Evolutionary conservation across 1,284 basidiomycete genomes (phyloP), one percentile per base, ranked within the genome.

Genomic region (Sporisorium sorghi): DNA sequence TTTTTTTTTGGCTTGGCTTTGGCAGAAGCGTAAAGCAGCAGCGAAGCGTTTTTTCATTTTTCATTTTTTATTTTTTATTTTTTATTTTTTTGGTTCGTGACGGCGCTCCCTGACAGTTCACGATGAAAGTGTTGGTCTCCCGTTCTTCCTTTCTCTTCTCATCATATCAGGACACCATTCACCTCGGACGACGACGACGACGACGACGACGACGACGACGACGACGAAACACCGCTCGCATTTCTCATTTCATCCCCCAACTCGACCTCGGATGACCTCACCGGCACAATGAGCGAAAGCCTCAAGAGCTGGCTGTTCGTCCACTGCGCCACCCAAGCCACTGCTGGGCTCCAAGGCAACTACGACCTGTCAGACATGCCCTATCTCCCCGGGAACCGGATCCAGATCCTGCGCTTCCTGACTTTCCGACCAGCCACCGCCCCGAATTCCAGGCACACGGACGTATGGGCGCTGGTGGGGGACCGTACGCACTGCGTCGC

Each of bases 401-500:
- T 75, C 8, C 73, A 75, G 28, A 21, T 75, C 5, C n/a, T 75
- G 5, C 59, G 61, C 28, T 68, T 75, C 15, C 46, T 75, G 4
- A 75, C 73, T 6, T 75, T 64, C 23, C 72, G 56, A 2, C 37
- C 66, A 0, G 4, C 44, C 15, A 7, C 15, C 3, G n/a, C 57
- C 19, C 21, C 37, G 3, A 40, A 37, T 8, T 37, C 35, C 15
- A 17, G 14, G 15, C 17, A 21, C 39, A 23, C 15, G 2, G 60
- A 68, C 23, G 32, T 70, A 3, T 75, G 59, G 63, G 64, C 73
- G 28, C 35, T 75, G 2, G 48, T 75, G 1, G 67, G 66, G 19
- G 73, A 75, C 21, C 56, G 64, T 0, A 71, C 73, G 19, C 73
- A 75, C 58, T 64, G 68, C 30, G 42, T 71, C 10, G 64, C 73